These are phyloP conservation scores for Ceratocystis colombiana DNA, from an alignment of 2,329 filamentous ascomycete genomes.

Conservation along the genomic window DNA sequence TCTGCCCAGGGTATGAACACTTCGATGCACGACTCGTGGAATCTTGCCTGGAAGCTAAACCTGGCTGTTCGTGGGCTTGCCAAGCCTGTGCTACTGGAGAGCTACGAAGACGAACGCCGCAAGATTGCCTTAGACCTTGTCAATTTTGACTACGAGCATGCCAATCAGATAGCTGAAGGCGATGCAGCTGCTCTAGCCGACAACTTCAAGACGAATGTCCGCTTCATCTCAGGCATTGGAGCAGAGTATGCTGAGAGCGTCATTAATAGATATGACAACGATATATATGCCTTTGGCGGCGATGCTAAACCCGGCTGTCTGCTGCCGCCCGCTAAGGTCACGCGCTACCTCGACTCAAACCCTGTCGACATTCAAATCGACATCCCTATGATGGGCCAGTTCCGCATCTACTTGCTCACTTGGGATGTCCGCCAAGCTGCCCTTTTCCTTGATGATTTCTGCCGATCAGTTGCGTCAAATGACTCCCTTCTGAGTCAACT, in stretches of 20 bases:
- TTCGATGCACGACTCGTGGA: constrained; percentile 52
- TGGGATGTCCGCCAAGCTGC: constrained; percentile 48
- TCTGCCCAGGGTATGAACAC: constrained; percentile 60
- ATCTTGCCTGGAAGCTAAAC: constrained; percentile 46
- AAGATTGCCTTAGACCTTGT: constrained; percentile 51
- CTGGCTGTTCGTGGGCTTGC: constrained; percentile 47
- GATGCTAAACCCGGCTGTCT: constrained; percentile 46
- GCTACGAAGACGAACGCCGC: constrained; percentile 53
- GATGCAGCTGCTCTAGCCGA: constrained; percentile 53
- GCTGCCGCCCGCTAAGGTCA: constrained; percentile 58
- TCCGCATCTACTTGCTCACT: constrained; percentile 62
- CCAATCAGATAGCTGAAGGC: constrained; percentile 49
- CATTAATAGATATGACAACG: constrained; percentile 39
- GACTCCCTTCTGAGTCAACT: constrained; percentile 50
- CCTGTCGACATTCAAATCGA: constrained; percentile 68
- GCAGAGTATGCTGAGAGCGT: constrained; percentile 48
- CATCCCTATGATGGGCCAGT: constrained; percentile 67
- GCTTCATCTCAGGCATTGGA: constrained; percentile 63
- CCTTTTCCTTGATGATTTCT: constrained; percentile 52
- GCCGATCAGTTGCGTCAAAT: constrained; percentile 42
- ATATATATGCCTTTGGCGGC: constrained; percentile 36
- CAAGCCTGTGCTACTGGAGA: constrained; percentile 45
- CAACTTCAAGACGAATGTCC: constrained; percentile 60
- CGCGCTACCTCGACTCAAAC: constrained; percentile 66
- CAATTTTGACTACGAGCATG: constrained; percentile 49